Evolutionary conservation across 108 stramenopile genomes (phyloP).

Genomic region (Conticribra weissflogii): DNA sequence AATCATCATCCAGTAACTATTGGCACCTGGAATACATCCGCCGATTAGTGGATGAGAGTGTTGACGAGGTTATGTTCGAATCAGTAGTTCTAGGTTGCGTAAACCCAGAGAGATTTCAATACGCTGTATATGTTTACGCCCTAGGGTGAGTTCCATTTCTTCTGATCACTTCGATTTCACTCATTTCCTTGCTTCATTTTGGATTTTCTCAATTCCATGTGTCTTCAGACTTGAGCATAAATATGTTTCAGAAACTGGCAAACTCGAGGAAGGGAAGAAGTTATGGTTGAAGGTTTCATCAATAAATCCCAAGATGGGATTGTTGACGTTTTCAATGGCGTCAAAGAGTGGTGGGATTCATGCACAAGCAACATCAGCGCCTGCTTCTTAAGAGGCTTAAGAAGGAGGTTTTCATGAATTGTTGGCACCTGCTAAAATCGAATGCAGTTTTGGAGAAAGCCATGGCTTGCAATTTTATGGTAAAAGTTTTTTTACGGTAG

Average conservation of each 20-base stretch:
- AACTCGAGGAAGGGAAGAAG: slow-evolving; percentile 55
- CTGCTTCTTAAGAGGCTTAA: slow-evolving; percentile 19
- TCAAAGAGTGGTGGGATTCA: slow-evolving; percentile 47
- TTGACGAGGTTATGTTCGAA: slow-evolving; percentile 50
- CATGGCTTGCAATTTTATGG: too few relatives aligned
- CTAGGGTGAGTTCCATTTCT: slow-evolving; percentile 46
- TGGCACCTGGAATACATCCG: slow-evolving; percentile 82
- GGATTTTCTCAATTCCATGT: not conserved
- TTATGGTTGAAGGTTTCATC: slow-evolving; percentile 58
- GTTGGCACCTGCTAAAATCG: too few relatives aligned
- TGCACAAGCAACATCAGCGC: slow-evolving; percentile 10
- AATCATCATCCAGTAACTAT: slow-evolving; percentile 66
- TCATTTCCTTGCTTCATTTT: not conserved
- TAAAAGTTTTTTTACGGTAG: too few relatives aligned
- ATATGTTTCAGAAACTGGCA: slow-evolving; percentile 60
- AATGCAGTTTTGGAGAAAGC: too few relatives aligned
- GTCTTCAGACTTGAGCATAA: slow-evolving; percentile 57
- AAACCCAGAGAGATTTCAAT: slow-evolving; percentile 62
- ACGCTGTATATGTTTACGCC: slow-evolving; percentile 75
- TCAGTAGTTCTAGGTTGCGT: slow-evolving; percentile 71
- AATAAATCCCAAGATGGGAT: slow-evolving; percentile 61
- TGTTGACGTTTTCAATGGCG: slow-evolving; percentile 56
- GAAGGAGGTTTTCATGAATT: too few relatives aligned
- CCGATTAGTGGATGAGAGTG: slow-evolving; percentile 40
- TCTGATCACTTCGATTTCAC: not conserved